phyloP scores from a whole-genome alignment of 2,329 filamentous ascomycete species.

The Cercospora sp. region DNA sequence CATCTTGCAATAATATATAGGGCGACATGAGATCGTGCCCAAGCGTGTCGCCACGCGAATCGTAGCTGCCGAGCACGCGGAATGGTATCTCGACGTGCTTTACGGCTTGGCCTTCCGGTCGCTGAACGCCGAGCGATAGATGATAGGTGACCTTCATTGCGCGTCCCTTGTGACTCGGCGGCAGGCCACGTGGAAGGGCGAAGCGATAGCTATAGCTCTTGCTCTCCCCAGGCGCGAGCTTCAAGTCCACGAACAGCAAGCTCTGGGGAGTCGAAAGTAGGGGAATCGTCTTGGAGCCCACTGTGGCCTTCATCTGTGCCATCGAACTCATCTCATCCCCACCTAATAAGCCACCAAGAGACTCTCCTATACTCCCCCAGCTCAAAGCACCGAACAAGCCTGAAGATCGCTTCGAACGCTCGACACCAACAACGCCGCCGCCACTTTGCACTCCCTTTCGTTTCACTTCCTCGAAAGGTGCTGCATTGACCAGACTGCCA shows the following conservation, averaged over 20 bases:
- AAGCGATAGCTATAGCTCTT: slow-evolving; percentile 85
- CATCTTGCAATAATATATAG: slow-evolving; percentile 83
- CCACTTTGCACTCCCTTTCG: slow-evolving; percentile 84
- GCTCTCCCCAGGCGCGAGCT: slow-evolving; percentile 84
- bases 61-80: slow-evolving; percentile 88
- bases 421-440: slow-evolving; percentile 80
- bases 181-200: slow-evolving; percentile 80
- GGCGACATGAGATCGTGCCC: slow-evolving; percentile 94
- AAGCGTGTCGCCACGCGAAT: slow-evolving; percentile 81
- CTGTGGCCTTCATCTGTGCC: slow-evolving; percentile 88
- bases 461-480: slow-evolving; percentile 93
- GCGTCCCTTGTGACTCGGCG: slow-evolving; percentile 85
- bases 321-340: slow-evolving; percentile 86
- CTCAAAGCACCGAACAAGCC: slow-evolving; percentile 81
- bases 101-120: slow-evolving; percentile 77
- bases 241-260: slow-evolving; percentile 90
- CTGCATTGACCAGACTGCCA: slow-evolving; percentile 83
- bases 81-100: slow-evolving; percentile 92
- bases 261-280: slow-evolving; percentile 94
- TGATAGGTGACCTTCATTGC: slow-evolving; percentile 93
- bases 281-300: slow-evolving; percentile 82
- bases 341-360: slow-evolving; percentile 82
- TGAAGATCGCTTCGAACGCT: slow-evolving; percentile 70
- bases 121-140: slow-evolving; percentile 86
- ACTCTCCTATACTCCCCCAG: slow-evolving; percentile 85